Evolutionary conservation across 1,139 yeast species (phyloP), one percentile per base, ranked within the genome.

Genomic region (Kurtzmaniella quercitrusa): DNA sequence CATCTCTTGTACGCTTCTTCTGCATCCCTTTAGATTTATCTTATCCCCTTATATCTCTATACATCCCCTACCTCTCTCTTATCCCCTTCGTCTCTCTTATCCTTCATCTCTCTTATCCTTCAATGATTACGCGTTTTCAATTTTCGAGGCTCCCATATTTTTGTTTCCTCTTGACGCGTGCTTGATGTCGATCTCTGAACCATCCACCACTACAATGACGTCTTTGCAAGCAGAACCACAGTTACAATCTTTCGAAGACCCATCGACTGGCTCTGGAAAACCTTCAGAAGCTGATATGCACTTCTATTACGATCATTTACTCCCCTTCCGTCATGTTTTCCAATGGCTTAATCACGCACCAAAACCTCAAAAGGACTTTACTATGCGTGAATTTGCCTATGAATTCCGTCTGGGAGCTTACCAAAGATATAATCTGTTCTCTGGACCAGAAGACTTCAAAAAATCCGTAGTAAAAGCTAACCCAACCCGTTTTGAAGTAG

Each of bases 401-500:
- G 96, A 94, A 44, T 81, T 85, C 56, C 74, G 86, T 51, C 80
- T 86, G 34, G 94, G 93, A 2, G 93, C 90, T 0, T 93, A 93
- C 60, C 85, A 88, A 53, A 85, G 99, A 55, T 93, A 91, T 67
- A 86, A 85, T 55, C 86, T 97, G 1, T 93, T 76, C 55, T 65
- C 70, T 1, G 66, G 77, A 2, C 73, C 72, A 17, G 87, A 81
- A 27, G 96, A 88, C 40, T 89, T 93, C 65, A 87, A 85, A 56
- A 70, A 76, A 29, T 81, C 87, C 9, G 93, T 91, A 2, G 70
- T 84, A 19, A 73, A 70, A 39, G 77, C 89, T 21, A 82, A 83
- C 49, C 99, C 99, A 0, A 81, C 87, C 38, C 83, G 99, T 63
- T 94, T 93, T 59, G 99, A 93, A 66, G 76, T 94, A 40, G 99